These are phyloP conservation scores for Ajuga reptans DNA, from an alignment of 305 asterid genomes.

Conservation along the genomic window DNA sequence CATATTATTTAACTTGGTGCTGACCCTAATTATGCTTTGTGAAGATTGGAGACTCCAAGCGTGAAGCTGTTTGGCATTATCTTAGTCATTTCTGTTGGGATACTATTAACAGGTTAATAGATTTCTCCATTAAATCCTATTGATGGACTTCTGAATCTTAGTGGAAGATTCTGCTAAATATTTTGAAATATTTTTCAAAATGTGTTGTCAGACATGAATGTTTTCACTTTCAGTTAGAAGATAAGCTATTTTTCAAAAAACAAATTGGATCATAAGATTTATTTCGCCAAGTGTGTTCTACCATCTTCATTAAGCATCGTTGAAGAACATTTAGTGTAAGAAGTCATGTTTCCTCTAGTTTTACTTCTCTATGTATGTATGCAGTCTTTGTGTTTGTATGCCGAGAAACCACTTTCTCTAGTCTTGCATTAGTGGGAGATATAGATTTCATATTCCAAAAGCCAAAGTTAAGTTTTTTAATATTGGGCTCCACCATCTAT, in stretches of 20 bases:
- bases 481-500: too few relatives aligned
- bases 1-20: conserved; percentile 18
- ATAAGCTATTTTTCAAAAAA: neutral
- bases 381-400: too few relatives aligned
- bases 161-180: neutral
- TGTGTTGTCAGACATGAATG: too few relatives aligned
- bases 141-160: neutral
- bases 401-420: too few relatives aligned
- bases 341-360: neutral
- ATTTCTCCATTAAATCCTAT: conserved; percentile 5
- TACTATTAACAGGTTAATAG: conserved; percentile 69
- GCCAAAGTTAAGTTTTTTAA: too few relatives aligned
- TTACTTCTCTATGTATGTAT: neutral
- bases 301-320: neutral
- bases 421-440: too few relatives aligned
- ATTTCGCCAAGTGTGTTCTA: neutral
- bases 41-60: conserved; percentile 93
- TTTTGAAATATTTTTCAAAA: neutral
- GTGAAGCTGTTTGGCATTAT: conserved; percentile 83
- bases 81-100: conserved; percentile 63
- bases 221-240: too few relatives aligned
- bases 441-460: too few relatives aligned
- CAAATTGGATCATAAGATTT: neutral
- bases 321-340: neutral
- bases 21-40: conserved; percentile 26